Percentiles rank a stretch among this genome's conserved stretches.
Evolutionary conservation across 495 filamentous ascomycete genomes (phyloP).

Genomic region (Acidomyces sp.): DNA sequence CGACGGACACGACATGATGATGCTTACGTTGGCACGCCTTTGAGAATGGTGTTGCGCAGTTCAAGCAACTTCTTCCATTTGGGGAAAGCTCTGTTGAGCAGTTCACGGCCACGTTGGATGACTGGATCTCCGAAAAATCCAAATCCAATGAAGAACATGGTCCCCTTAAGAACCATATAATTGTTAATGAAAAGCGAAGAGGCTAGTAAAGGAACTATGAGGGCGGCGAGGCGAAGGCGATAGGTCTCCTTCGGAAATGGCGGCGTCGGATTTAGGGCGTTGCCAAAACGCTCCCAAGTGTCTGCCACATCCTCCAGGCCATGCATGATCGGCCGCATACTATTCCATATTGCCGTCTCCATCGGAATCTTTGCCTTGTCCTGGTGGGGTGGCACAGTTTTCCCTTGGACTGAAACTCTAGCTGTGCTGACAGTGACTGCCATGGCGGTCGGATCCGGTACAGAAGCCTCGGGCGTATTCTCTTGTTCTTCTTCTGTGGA

Average conservation of each 20-base stretch:
- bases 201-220: slow-evolving; percentile 46
- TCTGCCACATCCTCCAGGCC: slow-evolving; percentile 59
- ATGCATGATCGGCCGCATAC: slow-evolving; percentile 68
- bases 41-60: slow-evolving; percentile 58
- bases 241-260: slow-evolving; percentile 57
- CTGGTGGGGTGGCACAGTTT: slow-evolving; percentile 35
- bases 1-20: no score
- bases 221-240: slow-evolving; percentile 47
- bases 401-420: slow-evolving; percentile 39
- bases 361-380: slow-evolving; percentile 81
- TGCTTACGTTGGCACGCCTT: slow-evolving; percentile 82
- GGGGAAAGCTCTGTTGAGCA: slow-evolving; percentile 54
- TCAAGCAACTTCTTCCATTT: slow-evolving; percentile 65
- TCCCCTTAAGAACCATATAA: slow-evolving; percentile 59
- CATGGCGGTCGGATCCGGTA: slow-evolving; percentile 50
- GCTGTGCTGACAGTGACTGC: slow-evolving; percentile 44
- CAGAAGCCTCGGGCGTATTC: slow-evolving; percentile 33
- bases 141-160: slow-evolving; percentile 53
- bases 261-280: slow-evolving; percentile 63
- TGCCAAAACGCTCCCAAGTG: slow-evolving; percentile 67
- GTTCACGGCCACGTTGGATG: slow-evolving; percentile 42
- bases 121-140: slow-evolving; percentile 74
- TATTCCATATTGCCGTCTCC: slow-evolving; percentile 62
- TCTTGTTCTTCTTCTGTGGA: slow-evolving; percentile 16
- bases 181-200: slow-evolving; percentile 51